Evolutionary conservation across 352 stramenopile species (phyloP), one percentile per base, ranked within the genome.

Genomic region (Thalassiosira mediterranea): DNA sequence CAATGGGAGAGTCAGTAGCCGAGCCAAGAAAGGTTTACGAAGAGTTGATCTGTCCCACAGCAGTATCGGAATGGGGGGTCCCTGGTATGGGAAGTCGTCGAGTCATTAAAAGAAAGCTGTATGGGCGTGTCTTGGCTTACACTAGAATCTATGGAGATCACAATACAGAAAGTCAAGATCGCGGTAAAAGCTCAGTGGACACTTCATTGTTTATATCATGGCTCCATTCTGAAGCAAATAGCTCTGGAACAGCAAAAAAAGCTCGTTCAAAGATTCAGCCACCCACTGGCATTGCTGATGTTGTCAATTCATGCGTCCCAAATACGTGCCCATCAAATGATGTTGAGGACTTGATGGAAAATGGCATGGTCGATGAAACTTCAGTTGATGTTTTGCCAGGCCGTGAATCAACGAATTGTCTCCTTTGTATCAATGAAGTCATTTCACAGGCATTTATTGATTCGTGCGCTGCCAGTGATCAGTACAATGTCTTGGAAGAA

Each of bases 81-180:
- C 71, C 74, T 17, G 34, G 70, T 34, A 64, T 84, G 21, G 81
- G 86, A 48, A 72, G 48, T 29, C 68, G 72, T 2, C 44, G 70
- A 26, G 60, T 76, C 13, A 62, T 90, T 13, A 66, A 72, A 25
- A 68, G 76, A 34, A 87, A 84, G 61, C 32, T 92, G 17, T 51
- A 86, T 23, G 83, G 86, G 17, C 67, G 86, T 29, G 51, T 92
- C 32, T 83, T 72, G n/a, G 81, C 86, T 0, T 91, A 91, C 65
- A 60, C 78, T 17, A 42, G 67, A 59, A 73, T 80, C 59, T 61
- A 76, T 51, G 29, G 56, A 0, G 58, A 86, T 44, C 17, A 47
- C 25, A 37, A 61, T 31, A 29, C 23, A n/a, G 11, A 61, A 15
- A n/a, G 25, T 17, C 26, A 47, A 21, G n/a, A 68, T n/a, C 10